A percentile compares a stretch with the other conserved stretches of the same genome.
These are phyloP conservation scores for Bipolaris zeicola DNA, from an alignment of 2,329 filamentous ascomycete genomes.

Conservation along the genomic window DNA sequence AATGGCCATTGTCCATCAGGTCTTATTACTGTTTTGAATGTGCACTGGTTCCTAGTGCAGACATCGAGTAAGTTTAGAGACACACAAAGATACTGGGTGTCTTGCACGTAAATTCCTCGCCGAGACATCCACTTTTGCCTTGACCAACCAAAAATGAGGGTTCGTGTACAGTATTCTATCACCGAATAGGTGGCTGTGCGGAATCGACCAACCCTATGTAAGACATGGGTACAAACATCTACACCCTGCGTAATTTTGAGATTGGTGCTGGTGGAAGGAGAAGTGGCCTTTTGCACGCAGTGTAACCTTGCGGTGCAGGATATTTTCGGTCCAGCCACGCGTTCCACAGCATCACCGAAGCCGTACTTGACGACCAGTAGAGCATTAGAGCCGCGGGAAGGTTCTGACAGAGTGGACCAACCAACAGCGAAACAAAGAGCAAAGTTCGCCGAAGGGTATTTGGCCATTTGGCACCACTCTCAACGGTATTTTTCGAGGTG, in stretches of 20 bases:
- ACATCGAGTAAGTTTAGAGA: too few relatives aligned
- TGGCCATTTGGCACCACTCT: constrained; percentile 20
- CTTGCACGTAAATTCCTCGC: too few relatives aligned
- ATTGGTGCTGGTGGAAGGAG: constrained; percentile 24
- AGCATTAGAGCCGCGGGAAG: constrained; percentile 51
- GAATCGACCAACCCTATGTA: background rate
- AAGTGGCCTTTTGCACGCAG: constrained; percentile 37
- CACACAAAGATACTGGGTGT: too few relatives aligned
- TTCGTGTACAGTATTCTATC: too few relatives aligned
- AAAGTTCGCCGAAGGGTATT: constrained; percentile 30
- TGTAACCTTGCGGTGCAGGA: constrained; percentile 31
- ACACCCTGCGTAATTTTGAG: constrained; percentile 11
- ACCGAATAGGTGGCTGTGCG: too few relatives aligned
- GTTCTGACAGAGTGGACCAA: constrained; percentile 42
- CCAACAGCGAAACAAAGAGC: constrained; percentile 38
- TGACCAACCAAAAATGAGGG: background rate
- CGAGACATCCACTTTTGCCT: background rate
- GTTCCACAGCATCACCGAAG: constrained; percentile 44
- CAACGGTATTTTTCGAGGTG: constrained; percentile 28
- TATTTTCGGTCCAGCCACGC: constrained; percentile 39
- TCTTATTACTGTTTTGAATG: too few relatives aligned
- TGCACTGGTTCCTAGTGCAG: too few relatives aligned
- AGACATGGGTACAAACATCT: background rate
- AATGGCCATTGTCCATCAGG: too few relatives aligned
- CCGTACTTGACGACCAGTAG: constrained; percentile 48